Evolutionary conservation across 202 grass and related monocot genomes (phyloP), one percentile per base, ranked within the genome.

Genomic region (Cymbopogon flexuosus): DNA sequence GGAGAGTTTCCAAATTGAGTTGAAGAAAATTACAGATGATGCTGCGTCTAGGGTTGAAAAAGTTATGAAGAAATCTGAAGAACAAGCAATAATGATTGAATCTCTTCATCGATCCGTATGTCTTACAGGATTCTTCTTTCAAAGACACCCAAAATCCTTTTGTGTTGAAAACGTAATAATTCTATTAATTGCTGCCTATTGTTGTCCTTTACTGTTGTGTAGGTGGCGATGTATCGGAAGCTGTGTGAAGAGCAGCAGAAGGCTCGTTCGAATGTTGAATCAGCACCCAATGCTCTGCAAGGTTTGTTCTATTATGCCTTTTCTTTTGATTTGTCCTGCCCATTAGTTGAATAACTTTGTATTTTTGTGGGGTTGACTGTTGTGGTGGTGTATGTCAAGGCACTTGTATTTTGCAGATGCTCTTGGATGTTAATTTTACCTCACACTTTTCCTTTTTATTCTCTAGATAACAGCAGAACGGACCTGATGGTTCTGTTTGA

Each of bases 201-300:
- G 3, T 34, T 27, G 10, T 68, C 15, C 9, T 73, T 34, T 46
- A 24, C 62, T 67, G 36, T 62, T 65, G 3, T 49, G 15, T 71
- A 99, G 96, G 96, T 99, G 69, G 90, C 96, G 49, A 96, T 99
- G 96, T 99, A 99, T 74, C 87, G 86, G 63, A 99, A 91, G 81
- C 51, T 99, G 10, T 99, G 93, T 65, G 96, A 99, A 86, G 96
- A 99, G 81, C 92, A 93, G 57, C 75, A 75, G 65, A 99, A 91
- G 87, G 72, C 73, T 51, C 85, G 36, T 66, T 79, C 68, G 2
- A 93, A 72, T 93, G 66, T 84, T 73, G 81, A 86, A 83, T 35
- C 49, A 46, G 81, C 70, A 64, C 63, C 87, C 31, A 87, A 49
- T 75, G 34, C 63, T 85, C 61, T 84, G 42, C 77, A 86, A 83